A percentile compares a stretch with the other conserved stretches of the same genome.
Evolutionary conservation across 2,329 filamentous ascomycete genomes (phyloP).

Genomic region (Nemania sp.): DNA sequence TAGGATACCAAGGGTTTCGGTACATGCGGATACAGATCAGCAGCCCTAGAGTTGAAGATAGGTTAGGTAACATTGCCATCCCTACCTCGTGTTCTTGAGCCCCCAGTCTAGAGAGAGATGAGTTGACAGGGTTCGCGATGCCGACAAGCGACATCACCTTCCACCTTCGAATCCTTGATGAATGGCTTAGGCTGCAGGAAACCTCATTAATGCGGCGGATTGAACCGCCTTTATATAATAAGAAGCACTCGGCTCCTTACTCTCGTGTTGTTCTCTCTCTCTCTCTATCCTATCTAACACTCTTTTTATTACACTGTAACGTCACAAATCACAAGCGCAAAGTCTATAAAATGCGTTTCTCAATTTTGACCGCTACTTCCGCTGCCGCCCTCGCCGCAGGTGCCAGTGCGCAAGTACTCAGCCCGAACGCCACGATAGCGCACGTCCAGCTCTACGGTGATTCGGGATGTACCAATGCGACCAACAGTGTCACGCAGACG

Average conservation of each 20-base stretch:
- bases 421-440: slow-evolving; percentile 25
- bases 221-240: slow-evolving; percentile 19
- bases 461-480: slow-evolving; percentile 33
- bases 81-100: slow-evolving; percentile 24
- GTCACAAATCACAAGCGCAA: slow-evolving; percentile 17
- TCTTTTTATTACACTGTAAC: slow-evolving; percentile 9
- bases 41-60: slow-evolving; percentile 13
- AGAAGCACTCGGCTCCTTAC: slow-evolving; percentile 18
- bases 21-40: slow-evolving; percentile 22
- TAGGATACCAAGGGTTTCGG: slow-evolving; percentile 21
- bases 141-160: slow-evolving; percentile 13
- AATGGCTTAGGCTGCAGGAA: slow-evolving; percentile 17
- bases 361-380: slow-evolving; percentile 23
- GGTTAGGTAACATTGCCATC: slow-evolving; percentile 19
- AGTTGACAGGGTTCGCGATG: slow-evolving; percentile 22
- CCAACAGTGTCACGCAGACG: slow-evolving; percentile 24
- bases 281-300: slow-evolving; percentile 9
- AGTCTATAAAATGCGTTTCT: slow-evolving; percentile 28
- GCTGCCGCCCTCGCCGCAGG: slow-evolving; percentile 16
- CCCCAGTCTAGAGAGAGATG: slow-evolving; percentile 23
- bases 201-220: slow-evolving; percentile 12
- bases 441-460: slow-evolving; percentile 29
- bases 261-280: slow-evolving; percentile 12
- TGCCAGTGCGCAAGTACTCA: slow-evolving; percentile 18
- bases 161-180: no score